phyloP scores from a whole-genome alignment of 108 stramenopile species.

The Ochromonas danica region DNA sequence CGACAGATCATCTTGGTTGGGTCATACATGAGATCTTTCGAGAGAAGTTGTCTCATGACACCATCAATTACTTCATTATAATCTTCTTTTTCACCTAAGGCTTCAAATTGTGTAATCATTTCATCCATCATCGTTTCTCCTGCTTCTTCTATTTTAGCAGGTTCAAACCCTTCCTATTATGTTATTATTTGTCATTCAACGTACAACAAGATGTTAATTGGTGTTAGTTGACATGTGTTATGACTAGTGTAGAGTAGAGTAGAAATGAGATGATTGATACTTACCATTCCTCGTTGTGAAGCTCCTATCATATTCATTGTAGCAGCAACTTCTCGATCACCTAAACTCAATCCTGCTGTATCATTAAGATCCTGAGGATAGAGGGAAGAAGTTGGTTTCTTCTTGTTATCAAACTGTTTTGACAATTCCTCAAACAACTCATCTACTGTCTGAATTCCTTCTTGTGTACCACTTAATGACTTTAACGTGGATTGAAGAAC shows the following conservation, averaged over 20 bases:
- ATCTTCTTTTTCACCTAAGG: conserved; percentile 66
- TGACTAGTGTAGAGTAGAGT: conserved; percentile 39
- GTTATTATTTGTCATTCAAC: conserved; percentile 50
- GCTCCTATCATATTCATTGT: conserved; percentile 34
- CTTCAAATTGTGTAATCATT: conserved; percentile 69
- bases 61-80: conserved; percentile 78
- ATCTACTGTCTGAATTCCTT: conserved; percentile 27
- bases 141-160: conserved; percentile 56
- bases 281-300: conserved; percentile 11
- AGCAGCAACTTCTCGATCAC: conserved; percentile 44
- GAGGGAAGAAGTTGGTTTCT: background rate
- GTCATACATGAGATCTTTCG: conserved; percentile 90
- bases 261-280: too few species aligned
- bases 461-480: conserved; percentile 26
- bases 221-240: conserved; percentile 45
- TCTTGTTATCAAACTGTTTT: background rate
- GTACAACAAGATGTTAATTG: conserved; percentile 57
- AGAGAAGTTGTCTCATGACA: conserved; percentile 81
- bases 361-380: background rate
- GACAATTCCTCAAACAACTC: conserved; percentile 18
- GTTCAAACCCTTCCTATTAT: conserved; percentile 59
- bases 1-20: conserved; percentile 80
- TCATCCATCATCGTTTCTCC: conserved; percentile 69
- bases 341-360: conserved; percentile 34
- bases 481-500: conserved; percentile 22